Evolutionary conservation across 2,329 filamentous ascomycete species (phyloP).

Genomic region (Madurella fahalii): DNA sequence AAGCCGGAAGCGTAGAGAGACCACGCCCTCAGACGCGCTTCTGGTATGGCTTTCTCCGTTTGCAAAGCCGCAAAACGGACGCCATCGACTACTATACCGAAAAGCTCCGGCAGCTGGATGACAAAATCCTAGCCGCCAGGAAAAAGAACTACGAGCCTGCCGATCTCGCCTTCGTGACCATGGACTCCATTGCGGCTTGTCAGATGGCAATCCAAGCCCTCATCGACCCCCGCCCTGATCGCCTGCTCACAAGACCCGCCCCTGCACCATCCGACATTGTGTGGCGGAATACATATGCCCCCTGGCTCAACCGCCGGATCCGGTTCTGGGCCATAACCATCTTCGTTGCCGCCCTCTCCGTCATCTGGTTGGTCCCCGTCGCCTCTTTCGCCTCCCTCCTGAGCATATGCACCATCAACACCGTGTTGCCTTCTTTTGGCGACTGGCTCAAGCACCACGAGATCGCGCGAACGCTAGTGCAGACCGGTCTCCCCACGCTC

Average conservation of each 20-base stretch:
- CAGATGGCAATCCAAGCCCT: slow-evolving; percentile 97
- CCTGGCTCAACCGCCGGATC: slow-evolving; percentile 67
- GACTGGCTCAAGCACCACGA: slow-evolving; percentile 63
- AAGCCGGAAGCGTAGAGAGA: slow-evolving; percentile 41
- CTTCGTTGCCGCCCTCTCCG: slow-evolving; percentile 74
- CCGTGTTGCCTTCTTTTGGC: slow-evolving; percentile 67
- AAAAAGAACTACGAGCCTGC: slow-evolving; percentile 72
- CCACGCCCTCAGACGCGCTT: slow-evolving; percentile 66
- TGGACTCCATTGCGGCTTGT: slow-evolving; percentile 88
- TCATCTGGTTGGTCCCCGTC: slow-evolving; percentile 85
- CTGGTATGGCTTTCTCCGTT: slow-evolving; percentile 71
- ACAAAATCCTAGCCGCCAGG: slow-evolving; percentile 65
- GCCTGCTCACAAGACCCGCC: slow-evolving; percentile 78
- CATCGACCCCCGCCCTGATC: slow-evolving; percentile 82
- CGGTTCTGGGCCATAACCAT: slow-evolving; percentile 80
- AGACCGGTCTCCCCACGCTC: slow-evolving; percentile 81
- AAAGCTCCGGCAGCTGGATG: slow-evolving; percentile 72
- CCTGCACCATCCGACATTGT: slow-evolving; percentile 90
- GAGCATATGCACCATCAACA: slow-evolving; percentile 74
- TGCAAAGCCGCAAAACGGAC: slow-evolving; percentile 72
- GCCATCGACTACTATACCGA: slow-evolving; percentile 95
- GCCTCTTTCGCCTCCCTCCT: slow-evolving; percentile 74
- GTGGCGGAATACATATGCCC: slow-evolving; percentile 88
- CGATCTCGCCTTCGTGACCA: slow-evolving; percentile 89
- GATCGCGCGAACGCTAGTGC: slow-evolving; percentile 71